Evolutionary conservation across 2,329 filamentous ascomycete genomes (phyloP), one percentile per base, ranked within the genome.

Genomic region (Neonectria hederae): DNA sequence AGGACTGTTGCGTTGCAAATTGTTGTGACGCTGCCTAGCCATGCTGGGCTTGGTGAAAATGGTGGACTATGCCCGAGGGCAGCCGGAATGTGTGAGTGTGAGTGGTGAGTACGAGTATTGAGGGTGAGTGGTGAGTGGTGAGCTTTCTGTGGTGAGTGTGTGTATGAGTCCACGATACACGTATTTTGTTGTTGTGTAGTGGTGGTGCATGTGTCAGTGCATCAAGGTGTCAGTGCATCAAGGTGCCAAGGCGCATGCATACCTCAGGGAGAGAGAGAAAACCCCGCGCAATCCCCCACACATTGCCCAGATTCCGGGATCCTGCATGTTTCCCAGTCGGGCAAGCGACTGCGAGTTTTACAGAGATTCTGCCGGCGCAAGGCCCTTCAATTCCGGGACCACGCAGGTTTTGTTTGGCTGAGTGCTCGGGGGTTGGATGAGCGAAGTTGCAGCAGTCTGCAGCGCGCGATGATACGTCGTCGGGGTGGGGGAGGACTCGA

Each of bases 391-490:
- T 28, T n/a, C 24, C 8, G 24, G 14, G n/a, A 28, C 13, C 26
- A n/a, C 32, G 45, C 26, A 24, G 54, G 45, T 57, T 45, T 13
- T 46, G 45, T 14, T n/a, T 28, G 45, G 24, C 40, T 28, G 45
- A 57, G 54, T 57, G 45, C 26, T 46, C 4, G 30, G 53, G 59
- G 24, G 24, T 53, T 51, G 38, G 32, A 62, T 62, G 30, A 32
- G 30, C 8, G n/a, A n/a, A n/a, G n/a, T n/a, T n/a, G n/a, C n/a
- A n/a, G 32, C 32, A 28, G 32, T 14, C 32, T 38, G 35, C 40
- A 14, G 26, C 22, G 54, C 60, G 40, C 60, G 48, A 63, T 63
- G 60, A 19, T 46, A 63, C 60, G 46, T 46, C 38, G 40, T 42
- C 57, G 21, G 42, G 30, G 22, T 19, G 22, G 45, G 49, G 43